Evolutionary conservation across 139 green algal genomes (phyloP).

Genomic region (Mesotaenium endlicherianum): DNA sequence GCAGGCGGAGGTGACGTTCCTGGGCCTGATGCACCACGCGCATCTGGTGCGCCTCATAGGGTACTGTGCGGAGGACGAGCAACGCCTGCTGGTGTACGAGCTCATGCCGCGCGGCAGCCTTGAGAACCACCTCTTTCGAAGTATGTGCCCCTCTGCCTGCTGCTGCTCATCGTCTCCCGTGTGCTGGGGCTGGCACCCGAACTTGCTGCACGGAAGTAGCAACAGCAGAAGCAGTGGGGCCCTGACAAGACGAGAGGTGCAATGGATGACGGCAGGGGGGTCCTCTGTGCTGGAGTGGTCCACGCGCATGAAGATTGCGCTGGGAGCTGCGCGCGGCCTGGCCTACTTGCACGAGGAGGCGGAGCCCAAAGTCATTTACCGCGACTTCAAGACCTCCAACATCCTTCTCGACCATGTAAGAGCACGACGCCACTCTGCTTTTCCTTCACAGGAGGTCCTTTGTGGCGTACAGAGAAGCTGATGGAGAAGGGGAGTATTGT

Average conservation of each 20-base stretch:
- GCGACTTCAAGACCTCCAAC: slow-evolving; percentile 51
- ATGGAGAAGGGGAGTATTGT: too few species aligned
- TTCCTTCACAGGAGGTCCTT: neutral
- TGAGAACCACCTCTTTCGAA: slow-evolving; percentile 40
- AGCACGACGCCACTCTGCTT: neutral
- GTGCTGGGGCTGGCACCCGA: too few species aligned
- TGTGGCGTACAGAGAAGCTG: too few species aligned
- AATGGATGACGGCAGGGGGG: too few species aligned
- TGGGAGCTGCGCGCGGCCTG: slow-evolving; percentile 23
- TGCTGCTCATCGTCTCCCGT: too few species aligned
- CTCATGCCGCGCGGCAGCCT: slow-evolving; percentile 45
- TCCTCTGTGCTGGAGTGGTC: neutral
- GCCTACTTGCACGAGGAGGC: slow-evolving; percentile 41
- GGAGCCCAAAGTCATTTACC: slow-evolving; percentile 36
- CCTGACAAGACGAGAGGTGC: too few species aligned
- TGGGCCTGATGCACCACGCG: slow-evolving; percentile 30
- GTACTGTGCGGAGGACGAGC: slow-evolving; percentile 45
- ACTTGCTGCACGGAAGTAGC: neutral
- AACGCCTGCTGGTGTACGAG: slow-evolving; percentile 50
- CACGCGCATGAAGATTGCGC: slow-evolving; percentile 42
- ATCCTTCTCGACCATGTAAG: slow-evolving; percentile 42
- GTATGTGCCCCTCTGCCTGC: slow-evolving; percentile 2
- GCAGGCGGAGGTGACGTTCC: slow-evolving; percentile 42
- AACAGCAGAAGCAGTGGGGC: too few species aligned
- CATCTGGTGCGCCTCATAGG: slow-evolving; percentile 47